phyloP scores from a whole-genome alignment of 305 asterid genomes.

The Solanum hybrid region DNA sequence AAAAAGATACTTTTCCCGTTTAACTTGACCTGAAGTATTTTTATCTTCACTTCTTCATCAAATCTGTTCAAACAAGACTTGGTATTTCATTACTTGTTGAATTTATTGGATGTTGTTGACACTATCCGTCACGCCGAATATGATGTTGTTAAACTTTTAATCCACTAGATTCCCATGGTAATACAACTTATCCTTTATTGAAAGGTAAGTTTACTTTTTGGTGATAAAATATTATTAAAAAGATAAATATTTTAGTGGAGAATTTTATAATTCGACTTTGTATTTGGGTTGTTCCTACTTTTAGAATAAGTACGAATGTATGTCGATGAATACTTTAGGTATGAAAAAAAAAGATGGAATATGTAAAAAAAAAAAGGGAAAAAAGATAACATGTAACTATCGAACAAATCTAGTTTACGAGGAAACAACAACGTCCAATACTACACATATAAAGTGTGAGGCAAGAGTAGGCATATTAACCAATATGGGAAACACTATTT shows the following conservation, averaged over 20 bases:
- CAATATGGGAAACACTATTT: background rate
- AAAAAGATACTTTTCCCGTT: background rate
- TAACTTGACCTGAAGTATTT: too few species aligned
- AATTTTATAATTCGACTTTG: background rate
- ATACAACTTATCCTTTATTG: background rate
- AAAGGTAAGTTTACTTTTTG: background rate
- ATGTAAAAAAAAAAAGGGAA: background rate
- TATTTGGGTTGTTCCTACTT: background rate
- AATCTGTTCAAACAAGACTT: too few species aligned
- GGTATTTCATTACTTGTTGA: too few species aligned
- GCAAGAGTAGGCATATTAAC: background rate
- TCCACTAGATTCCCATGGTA: background rate
- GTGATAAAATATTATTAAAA: background rate
- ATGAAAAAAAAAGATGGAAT: background rate
- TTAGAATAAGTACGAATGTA: too few species aligned
- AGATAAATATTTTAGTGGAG: background rate
- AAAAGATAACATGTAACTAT: background rate
- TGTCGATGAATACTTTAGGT: background rate
- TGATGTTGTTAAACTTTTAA: background rate
- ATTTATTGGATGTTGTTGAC: background rate
- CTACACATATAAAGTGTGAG: background rate
- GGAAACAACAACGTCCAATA: background rate
- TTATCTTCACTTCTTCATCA: too few species aligned
- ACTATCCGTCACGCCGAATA: background rate
- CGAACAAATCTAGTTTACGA: background rate